These are phyloP conservation scores for Mollisia scopiformis DNA, from an alignment of 2,329 filamentous ascomycete genomes.

Conservation along the genomic window DNA sequence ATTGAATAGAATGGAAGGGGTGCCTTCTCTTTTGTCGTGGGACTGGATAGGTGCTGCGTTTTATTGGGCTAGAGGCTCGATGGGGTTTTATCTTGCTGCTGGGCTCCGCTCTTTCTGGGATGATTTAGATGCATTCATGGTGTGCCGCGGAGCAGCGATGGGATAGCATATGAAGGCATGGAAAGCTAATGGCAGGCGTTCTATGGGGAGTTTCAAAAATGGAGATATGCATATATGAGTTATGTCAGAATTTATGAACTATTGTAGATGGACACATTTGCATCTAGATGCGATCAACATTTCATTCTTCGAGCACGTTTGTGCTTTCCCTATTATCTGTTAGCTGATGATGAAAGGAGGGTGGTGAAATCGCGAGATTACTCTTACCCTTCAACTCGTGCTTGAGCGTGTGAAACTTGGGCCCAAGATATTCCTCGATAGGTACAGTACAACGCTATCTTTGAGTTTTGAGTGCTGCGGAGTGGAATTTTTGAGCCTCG, in stretches of 20 bases:
- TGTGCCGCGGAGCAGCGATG: neutral
- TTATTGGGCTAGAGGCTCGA: neutral
- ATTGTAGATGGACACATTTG: neutral
- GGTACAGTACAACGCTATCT: too few relatives aligned
- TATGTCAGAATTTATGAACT: neutral
- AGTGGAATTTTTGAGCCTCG: too few relatives aligned
- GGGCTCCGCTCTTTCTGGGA: neutral
- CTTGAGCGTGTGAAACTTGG: too few relatives aligned
- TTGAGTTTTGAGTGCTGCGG: too few relatives aligned
- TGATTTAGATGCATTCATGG: neutral
- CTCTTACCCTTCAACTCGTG: too few relatives aligned
- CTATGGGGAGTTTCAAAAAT: neutral
- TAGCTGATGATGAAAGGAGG: too few relatives aligned
- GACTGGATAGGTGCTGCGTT: too few relatives aligned
- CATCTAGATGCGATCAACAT: neutral
- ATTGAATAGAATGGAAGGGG: slow-evolving; percentile 39
- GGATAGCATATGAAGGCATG: neutral
- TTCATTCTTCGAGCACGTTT: too few relatives aligned
- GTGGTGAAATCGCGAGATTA: too few relatives aligned
- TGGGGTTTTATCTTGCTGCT: too few relatives aligned
- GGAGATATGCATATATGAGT: neutral
- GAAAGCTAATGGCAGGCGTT: neutral
- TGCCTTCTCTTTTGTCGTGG: neutral
- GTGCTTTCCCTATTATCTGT: too few relatives aligned
- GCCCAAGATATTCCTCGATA: too few relatives aligned